Base-by-base conservation (phyloP, 2,329 filamentous ascomycete species). In the Aschersonia sp. region DNA sequence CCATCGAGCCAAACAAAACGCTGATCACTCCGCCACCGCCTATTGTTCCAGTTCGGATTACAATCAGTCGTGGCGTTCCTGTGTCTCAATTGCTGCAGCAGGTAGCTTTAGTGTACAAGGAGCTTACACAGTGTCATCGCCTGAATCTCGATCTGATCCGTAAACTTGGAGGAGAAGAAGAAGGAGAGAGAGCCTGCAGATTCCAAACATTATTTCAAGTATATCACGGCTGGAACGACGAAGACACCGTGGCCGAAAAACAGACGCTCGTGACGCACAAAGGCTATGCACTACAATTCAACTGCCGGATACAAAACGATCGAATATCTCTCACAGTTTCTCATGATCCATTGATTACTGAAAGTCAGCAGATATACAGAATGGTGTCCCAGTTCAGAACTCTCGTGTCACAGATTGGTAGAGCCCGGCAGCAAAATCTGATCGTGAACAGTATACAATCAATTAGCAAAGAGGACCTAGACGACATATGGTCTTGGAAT, bases 401-500 rank as follows among this genome's bases (percentile, higher is more conserved):
- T 37, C 8, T 37, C 12, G 33, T 37, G 8, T 8, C 8, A 12
- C 33, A 37, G 33, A 8, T 37, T 8, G 12, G 12, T 8, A 8
- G 4, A 9, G 33, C 33, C 33, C 8, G 12, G 33, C 33, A 37
- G 33, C 33, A 37, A 8, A 2, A 8, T 8, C 8, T 37, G 33
- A 12, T 37, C 33, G 8, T 37, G 33, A 8, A 37, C 12, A 37
- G 33, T 37, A 8, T 37, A 12, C 33, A 37, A 37, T 8, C 12
- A 4, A 37, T 49, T 14, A 42, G 47, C 14, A 9, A n/a, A 7
- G 44, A 47, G 12, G 47, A 49, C 14, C 31, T 49, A 12, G 14
- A 47, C 9, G 40, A 49, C 10, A 44, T 49, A 7, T 49, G 45
- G 48, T 30, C n/a, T 12, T 49, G 45, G 45, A 49, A 49, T 30